Evolutionary conservation across 257 asterid species (phyloP).

Genomic region (Plantago major): DNA sequence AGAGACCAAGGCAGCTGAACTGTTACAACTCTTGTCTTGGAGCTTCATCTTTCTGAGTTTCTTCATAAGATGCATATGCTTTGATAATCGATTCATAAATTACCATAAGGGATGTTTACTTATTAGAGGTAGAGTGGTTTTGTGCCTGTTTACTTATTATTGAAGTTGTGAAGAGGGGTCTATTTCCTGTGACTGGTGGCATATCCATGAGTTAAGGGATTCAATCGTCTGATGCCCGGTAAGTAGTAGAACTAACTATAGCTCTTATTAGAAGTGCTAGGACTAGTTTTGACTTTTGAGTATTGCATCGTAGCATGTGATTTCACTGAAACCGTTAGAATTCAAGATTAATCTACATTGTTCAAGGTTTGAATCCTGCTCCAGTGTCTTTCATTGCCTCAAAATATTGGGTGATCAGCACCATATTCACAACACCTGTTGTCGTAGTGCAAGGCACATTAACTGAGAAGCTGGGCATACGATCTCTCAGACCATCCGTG

Average conservation of each 20-base stretch:
- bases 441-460: conserved; percentile 57
- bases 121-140: no score
- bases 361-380: conserved; percentile 10
- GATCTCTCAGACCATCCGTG: conserved; percentile 50
- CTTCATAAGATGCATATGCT: conserved; percentile 60
- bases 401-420: conserved; percentile 50
- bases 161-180: no score
- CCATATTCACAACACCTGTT: conserved; percentile 59
- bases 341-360: no score
- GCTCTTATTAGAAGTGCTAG: no score
- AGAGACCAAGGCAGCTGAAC: conserved; percentile 17
- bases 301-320: no score
- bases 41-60: conserved; percentile 37
- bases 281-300: no score
- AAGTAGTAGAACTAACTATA: no score
- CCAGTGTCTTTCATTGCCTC: conserved; percentile 63
- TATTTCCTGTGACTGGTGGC: no score
- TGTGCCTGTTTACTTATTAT: no score
- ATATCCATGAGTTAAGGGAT: no score
- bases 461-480: conserved; percentile 46
- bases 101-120: background rate
- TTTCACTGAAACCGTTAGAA: no score
- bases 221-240: no score
- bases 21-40: conserved; percentile 60
- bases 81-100: conserved; percentile 69